Base-by-base conservation (phyloP, 192 early-diverging fungal genomes). In the Paraglomus occultum region DNA sequence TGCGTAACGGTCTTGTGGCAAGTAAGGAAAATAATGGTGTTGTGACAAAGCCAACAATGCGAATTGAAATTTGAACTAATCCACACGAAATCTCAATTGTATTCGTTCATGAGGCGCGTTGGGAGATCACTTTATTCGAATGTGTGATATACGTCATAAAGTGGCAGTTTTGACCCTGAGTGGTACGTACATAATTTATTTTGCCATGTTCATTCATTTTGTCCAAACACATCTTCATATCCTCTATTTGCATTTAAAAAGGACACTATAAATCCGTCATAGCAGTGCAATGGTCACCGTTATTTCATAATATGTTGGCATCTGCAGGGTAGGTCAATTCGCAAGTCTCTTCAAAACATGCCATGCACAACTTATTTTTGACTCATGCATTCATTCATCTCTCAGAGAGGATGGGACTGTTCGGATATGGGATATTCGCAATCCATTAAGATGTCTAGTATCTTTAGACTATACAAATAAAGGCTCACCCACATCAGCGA, bases 401-500 rank as follows among this genome's bases (percentile, higher is more conserved):
- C 22, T 39, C 15, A 47, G 45, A 43, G 61, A n/a, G 11, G 39
- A 63, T 2, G 10, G 85, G 18, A 85, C 82, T 2, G 73, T 92
- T 4, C 79, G 85, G 11, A 70, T 95, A 50, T 97, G 95, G 95
- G 95, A 97, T 75, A 87, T 94, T 40, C 86, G 95, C 44, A 88
- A 86, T 62, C 83, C 92, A 7, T 73, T 83, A 15, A 71, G 92
- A 6, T 89, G 85, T 22, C 51, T 96, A 7, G 71, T 77, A 45
- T 79, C 79, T 0, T 75, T 92, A 8, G 87, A 90, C 65, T 73
- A 85, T 61, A 79, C 89, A 71, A 87, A 87, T 63, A 72, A 64
- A 39, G 77, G 74, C 22, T 62, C 77, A 15, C 60, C 74, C 8
- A 71, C 74, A 10, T 54, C 76, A 22, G 69, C 78, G 8, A 78